Base-by-base conservation (phyloP, 768 basidiomycete species). In the Lactarius indigo region DNA sequence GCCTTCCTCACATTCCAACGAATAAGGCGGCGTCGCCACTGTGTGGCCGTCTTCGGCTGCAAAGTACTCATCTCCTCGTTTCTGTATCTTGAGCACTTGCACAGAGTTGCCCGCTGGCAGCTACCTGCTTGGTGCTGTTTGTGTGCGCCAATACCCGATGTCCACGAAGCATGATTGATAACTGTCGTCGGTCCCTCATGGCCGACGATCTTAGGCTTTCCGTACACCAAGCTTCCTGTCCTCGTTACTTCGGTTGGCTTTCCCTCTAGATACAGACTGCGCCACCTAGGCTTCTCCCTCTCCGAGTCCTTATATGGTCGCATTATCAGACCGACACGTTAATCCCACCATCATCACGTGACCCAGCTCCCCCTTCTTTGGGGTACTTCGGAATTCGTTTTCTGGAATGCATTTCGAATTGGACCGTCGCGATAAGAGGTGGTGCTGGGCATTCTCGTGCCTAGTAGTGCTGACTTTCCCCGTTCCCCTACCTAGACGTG, bases 401-500 rank as follows among this genome's bases (percentile, higher is more conserved):
- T 60, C 64, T 65, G 58, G 63, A 52, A 52, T 9, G 39, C 31
- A 57, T 52, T 56, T 57, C 65, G 33, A 65, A 59, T 60, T 23
- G 41, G 59, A 28, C 37, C 31, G 44, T 39, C 44, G 28, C 23
- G 41, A 47, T 56, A 56, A 56, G 37, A 35, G 52, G 47, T 63
- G 31, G 31, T 15, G 62, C 62, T 42, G 13, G 3, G 20, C 47
- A 42, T 30, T 55, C 59, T 61, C 39, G 64, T 64, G 50, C 64
- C 52, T 56, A 44, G 41, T 56, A 28, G 41, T 42, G 41, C 35
- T 39, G 41, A 10, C 30, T 37, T 37, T 37, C 37, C 20, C 37
- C 33, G 20, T 33, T 56, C 64, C 30, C 37, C 37, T 57, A 9
- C 4, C n/a, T 23, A 39, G 65, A 61, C 35, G 35, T 57, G 52